Conservation (phyloP, 495 filamentous ascomycete species). For the Penicillium odoratum region DNA sequence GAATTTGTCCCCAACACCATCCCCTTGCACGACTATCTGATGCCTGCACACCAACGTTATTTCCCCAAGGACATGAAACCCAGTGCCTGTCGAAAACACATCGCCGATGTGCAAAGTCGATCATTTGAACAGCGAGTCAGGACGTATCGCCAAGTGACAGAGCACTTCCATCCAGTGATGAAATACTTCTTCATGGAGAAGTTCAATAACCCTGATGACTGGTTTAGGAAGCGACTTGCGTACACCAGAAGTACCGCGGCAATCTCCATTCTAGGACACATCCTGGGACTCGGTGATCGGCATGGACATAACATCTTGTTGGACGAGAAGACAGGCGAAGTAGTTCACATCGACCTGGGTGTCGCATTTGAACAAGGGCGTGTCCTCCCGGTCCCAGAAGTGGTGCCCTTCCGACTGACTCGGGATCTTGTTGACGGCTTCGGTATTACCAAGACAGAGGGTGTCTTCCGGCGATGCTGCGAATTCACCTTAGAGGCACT, state of each 20-base stretch:
- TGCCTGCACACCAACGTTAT: constrained; percentile 86
- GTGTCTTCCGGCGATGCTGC: constrained; percentile 93
- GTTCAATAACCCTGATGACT: constrained; percentile 91
- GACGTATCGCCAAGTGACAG: constrained; percentile 69
- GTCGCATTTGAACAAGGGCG: constrained; percentile 96
- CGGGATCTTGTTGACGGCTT: constrained; percentile 95
- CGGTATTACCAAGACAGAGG: constrained; percentile 93
- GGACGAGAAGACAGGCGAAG: constrained; percentile 86
- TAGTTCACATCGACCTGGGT: constrained; percentile 94
- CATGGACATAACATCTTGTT: constrained; percentile 97
- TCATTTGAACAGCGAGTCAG: constrained; percentile 68
- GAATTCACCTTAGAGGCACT: constrained; percentile 95
- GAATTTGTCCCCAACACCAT: constrained; percentile 95
- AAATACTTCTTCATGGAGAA: constrained; percentile 95
- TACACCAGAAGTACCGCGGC: constrained; percentile 93
- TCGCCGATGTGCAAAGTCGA: constrained; percentile 67
- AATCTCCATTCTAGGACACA: constrained; percentile 91
- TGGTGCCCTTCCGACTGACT: constrained; percentile 94
- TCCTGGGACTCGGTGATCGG: constrained; percentile 91
- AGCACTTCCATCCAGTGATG: constrained; percentile 90
- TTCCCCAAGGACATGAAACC: constrained; percentile 81
- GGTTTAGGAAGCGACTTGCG: constrained; percentile 82
- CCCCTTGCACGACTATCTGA: constrained; percentile 83
- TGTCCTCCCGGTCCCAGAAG: constrained; percentile 87
- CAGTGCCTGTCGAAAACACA: constrained; percentile 70